Base-by-base conservation (phyloP, 257 asterid species). In the Solanum bulbocastanum region DNA sequence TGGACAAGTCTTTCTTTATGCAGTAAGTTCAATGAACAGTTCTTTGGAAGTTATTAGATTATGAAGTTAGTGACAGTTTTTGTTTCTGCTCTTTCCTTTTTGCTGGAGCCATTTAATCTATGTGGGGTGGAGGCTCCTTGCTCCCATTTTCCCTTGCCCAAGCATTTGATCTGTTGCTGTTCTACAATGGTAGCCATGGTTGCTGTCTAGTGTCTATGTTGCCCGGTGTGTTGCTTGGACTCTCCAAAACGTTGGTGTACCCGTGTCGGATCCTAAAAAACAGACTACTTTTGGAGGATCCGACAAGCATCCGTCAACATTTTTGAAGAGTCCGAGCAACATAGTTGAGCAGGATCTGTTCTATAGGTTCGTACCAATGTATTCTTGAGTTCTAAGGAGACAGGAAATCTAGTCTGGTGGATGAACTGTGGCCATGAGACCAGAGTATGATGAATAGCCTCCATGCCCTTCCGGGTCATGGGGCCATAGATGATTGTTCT, bases 1-100 rank as follows among this genome's bases (percentile, higher is more conserved):
- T 88, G 99, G 99, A 58, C 98, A 93, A 86, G 99, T 97, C 89
- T 90, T 93, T 85, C 98, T 97, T 23, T 97, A 96, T 90, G 97
- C 98, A 93, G 99, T 97, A 95, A 89, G 99, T 89, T 87, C 86
- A 83, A 46, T 40, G 69, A 79, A 86, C 87, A 86, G 37, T 83
- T 30, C 15, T 79, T 42, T 44, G 8, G 39, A 42, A 42, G 84
- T 79, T 25, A 46, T 46, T 58, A 49, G 73, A 58, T 62, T 86
- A 76, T 83, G 40, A 44, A 81, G 85, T 30, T 81, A 5, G 14
- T 49, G 39, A 32, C 14, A 30, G 66, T 18, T 5, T 79, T 81
- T 81, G 42, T 81, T 81, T 49, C 68, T 81, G 40, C 68, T 30
- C 30, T 81, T 44, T 18, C n/a, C 11, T 46, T 81, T 81, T 81